Percentiles rank a stretch among this genome's conserved stretches.
These are phyloP conservation scores for Arachnopeziza araneosa DNA, from an alignment of 2,329 filamentous ascomycete species.

Conservation along the genomic window DNA sequence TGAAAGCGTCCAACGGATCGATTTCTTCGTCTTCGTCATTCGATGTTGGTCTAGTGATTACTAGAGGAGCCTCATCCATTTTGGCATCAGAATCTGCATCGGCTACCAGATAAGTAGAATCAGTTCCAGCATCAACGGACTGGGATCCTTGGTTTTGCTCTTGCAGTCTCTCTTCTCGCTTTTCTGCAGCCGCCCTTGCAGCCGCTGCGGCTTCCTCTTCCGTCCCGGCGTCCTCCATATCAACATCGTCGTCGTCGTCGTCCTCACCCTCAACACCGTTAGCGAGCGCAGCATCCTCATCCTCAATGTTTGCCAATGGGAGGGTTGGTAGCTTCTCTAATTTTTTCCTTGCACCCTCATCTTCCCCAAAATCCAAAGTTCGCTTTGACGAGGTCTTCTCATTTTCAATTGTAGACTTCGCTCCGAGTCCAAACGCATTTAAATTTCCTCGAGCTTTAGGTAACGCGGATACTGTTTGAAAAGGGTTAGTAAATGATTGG, in stretches of 20 bases:
- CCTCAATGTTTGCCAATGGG: constrained; percentile 57
- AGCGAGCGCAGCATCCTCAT: constrained; percentile 46
- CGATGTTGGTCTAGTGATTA: neutral
- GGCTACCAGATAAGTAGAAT: constrained; percentile 35
- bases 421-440: constrained; percentile 74
- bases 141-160: constrained; percentile 33
- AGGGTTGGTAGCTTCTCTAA: constrained; percentile 83
- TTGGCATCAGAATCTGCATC: constrained; percentile 28
- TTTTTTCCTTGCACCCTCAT: constrained; percentile 80
- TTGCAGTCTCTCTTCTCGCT: constrained; percentile 64
- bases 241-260: constrained; percentile 59
- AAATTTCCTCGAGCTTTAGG: constrained; percentile 69
- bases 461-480: constrained; percentile 41
- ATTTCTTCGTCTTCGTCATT: constrained; percentile 64
- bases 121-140: constrained; percentile 37
- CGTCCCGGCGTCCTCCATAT: constrained; percentile 70
- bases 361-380: constrained; percentile 80
- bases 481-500: constrained; percentile 13
- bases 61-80: constrained; percentile 26
- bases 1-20: constrained; percentile 95
- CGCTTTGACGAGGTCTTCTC: constrained; percentile 66
- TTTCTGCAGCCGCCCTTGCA: constrained; percentile 77
- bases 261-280: constrained; percentile 59
- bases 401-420: constrained; percentile 57
- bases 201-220: constrained; percentile 87